phyloP scores from a whole-genome alignment of 2,329 filamentous ascomycete genomes.

The Colletotrichum sansevieriae region DNA sequence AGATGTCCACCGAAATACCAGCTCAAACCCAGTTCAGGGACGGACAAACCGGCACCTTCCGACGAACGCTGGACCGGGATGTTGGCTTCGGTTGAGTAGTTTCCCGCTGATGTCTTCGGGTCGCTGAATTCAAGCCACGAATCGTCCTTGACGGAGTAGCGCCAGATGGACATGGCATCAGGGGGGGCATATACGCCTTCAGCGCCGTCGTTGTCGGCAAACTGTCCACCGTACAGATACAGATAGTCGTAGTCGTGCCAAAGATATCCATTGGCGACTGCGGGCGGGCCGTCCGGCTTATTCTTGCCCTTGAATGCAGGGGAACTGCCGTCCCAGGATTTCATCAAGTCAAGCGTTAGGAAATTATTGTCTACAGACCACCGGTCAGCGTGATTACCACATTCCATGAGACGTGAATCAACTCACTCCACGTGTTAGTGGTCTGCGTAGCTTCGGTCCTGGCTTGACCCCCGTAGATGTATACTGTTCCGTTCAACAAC shows the following conservation, averaged over 20 bases:
- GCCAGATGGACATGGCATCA: conserved; percentile 74
- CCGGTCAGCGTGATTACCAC: conserved; percentile 19
- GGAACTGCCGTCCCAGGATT: conserved; percentile 76
- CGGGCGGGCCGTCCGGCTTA: conserved; percentile 76
- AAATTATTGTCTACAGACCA: conserved; percentile 74
- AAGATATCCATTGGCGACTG: conserved; percentile 79
- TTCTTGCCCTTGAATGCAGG: conserved; percentile 74
- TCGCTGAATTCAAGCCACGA: conserved; percentile 74
- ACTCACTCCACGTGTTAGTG: conserved; percentile 77
- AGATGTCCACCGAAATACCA: conserved; percentile 86
- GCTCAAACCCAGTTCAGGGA: conserved; percentile 76
- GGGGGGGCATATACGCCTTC: conserved; percentile 64
- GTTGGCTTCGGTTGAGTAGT: conserved; percentile 68
- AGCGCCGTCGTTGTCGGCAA: conserved; percentile 65
- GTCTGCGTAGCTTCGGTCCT: conserved; percentile 69
- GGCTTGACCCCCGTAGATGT: conserved; percentile 80
- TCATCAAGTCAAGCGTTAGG: conserved; percentile 77
- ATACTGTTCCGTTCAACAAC: conserved; percentile 80
- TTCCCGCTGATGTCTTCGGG: conserved; percentile 73
- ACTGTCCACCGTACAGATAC: conserved; percentile 81
- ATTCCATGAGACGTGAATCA: background rate
- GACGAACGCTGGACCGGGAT: conserved; percentile 75
- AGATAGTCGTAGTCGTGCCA: conserved; percentile 80
- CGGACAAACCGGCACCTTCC: conserved; percentile 79
- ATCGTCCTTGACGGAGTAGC: conserved; percentile 72